Evolutionary conservation across 768 basidiomycete genomes (phyloP).

Genomic region (Suillus spraguei): DNA sequence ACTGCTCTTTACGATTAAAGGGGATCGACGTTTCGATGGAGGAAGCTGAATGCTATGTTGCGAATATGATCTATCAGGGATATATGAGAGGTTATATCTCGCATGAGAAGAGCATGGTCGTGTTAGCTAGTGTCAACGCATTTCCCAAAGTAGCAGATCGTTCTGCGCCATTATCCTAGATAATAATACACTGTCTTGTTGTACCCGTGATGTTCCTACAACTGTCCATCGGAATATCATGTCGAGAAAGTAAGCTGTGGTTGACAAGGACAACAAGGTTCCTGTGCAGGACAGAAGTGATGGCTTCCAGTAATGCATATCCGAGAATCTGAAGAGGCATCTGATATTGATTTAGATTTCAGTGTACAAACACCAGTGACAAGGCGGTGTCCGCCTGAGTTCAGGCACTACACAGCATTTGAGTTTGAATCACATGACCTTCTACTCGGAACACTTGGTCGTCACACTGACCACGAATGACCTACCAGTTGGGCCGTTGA

Average conservation of each 20-base stretch:
- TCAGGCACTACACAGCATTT: too few relatives aligned
- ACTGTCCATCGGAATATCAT: background rate
- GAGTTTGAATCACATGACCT: too few relatives aligned
- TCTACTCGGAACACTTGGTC: too few relatives aligned
- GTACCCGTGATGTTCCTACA: background rate
- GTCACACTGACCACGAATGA: too few relatives aligned
- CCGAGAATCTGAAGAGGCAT: background rate
- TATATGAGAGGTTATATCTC: slow-evolving; percentile 96
- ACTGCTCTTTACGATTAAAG: slow-evolving; percentile 69
- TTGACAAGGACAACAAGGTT: background rate
- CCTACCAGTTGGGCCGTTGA: too few relatives aligned
- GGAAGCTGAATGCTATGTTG: slow-evolving; percentile 92
- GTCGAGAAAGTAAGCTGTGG: background rate
- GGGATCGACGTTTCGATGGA: slow-evolving; percentile 71
- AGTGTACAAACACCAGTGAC: too few relatives aligned
- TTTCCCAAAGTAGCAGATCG: slow-evolving; percentile 78
- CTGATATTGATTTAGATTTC: background rate
- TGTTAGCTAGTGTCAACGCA: slow-evolving; percentile 75
- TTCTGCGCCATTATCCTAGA: slow-evolving; percentile 45
- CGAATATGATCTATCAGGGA: slow-evolving; percentile 94
- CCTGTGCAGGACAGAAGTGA: background rate
- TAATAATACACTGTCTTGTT: background rate
- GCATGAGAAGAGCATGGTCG: slow-evolving; percentile 94
- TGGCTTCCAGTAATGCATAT: background rate
- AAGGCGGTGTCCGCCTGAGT: too few relatives aligned